These are phyloP conservation scores for Paramecium primaurelia DNA, from an alignment of 73 alveolate genomes.

Conservation along the genomic window DNA sequence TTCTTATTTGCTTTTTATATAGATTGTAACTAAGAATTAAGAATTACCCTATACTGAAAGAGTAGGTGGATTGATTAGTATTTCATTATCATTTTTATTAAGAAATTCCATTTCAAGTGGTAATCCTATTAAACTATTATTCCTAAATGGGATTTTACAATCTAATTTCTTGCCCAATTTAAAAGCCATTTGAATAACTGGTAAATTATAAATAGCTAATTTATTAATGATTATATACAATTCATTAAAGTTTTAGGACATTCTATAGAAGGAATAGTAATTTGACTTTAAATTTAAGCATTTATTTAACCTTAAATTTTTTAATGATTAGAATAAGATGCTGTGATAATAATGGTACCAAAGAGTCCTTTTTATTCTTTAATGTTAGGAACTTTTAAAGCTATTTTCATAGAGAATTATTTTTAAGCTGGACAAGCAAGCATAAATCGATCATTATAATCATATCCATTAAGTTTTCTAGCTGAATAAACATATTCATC, in stretches of 20 bases:
- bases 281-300: background rate
- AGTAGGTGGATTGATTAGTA: background rate
- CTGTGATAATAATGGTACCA: conserved; percentile 43
- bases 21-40: conserved; percentile 23
- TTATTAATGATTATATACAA: background rate
- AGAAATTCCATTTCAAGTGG: conserved; percentile 8
- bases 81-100: background rate
- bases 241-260: conserved; percentile 41
- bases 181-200: conserved; percentile 52
- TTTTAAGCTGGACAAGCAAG: conserved; percentile 38
- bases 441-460: conserved; percentile 60
- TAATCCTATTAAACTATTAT: background rate
- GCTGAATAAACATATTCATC: conserved; percentile 59
- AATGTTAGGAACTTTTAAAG: conserved; percentile 56
- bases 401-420: conserved; percentile 22
- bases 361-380: conserved; percentile 30
- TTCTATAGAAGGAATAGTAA: conserved; percentile 24
- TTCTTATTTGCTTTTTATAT: conserved; percentile 7
- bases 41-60: background rate
- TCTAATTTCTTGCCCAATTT: conserved; percentile 52
- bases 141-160: conserved; percentile 56
- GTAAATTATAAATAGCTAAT: conserved; percentile 17
- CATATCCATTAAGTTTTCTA: conserved; percentile 53
- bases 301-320: background rate
- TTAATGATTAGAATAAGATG: conserved; percentile 19